Base-by-base conservation (phyloP, 805 yeast species). In the Debaryomyces maramus region DNA sequence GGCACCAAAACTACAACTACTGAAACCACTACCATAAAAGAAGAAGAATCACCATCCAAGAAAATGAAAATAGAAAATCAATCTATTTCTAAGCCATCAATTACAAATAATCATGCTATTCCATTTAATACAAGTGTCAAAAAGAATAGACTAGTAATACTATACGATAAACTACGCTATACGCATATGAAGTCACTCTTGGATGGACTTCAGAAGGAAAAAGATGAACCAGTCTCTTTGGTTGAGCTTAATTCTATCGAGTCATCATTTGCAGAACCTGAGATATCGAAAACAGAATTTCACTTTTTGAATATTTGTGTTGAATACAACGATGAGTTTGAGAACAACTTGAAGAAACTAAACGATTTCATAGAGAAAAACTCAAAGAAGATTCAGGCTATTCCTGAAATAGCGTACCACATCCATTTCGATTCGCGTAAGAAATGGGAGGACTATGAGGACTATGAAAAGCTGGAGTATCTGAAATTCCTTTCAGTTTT, bases 251-350 rank as follows among this genome's bases (percentile, higher is more conserved):
- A 48, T 23, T 36, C 48, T 6, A 36, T 58, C 10, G 44, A 44
- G 7, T 36, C 38, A 6, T 28, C 38, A 8, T 13, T 45, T 6
- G n/a, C 22, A 13, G 39, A 36, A 10, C n/a, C 16, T 16, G 32
- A n/a, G 9, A 7, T n/a, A 11, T 9, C 33, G 2, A 36, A 7
- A 17, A 19, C 21, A 6, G 24, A 17, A 14, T 60, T 44, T 41
- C 53, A 56, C 35, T 48, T 46, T 32, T 31, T 63, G 20, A 60
- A 60, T 44, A 48, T 65, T 29, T 58, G 59, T 40, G 47, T 65
- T 13, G 72, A 64, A 43, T 65, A 62, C 41, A 60, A 50, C 41
- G 57, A 51, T 27, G 52, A 55, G 16, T 63, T 64, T 46, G 58
- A 52, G 18, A n/a, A 16, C 10, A 52, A 61, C 40, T 36, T 62